Conservation (phyloP, 805 yeast genomes). For the Komagataella kurtzmanii region DNA sequence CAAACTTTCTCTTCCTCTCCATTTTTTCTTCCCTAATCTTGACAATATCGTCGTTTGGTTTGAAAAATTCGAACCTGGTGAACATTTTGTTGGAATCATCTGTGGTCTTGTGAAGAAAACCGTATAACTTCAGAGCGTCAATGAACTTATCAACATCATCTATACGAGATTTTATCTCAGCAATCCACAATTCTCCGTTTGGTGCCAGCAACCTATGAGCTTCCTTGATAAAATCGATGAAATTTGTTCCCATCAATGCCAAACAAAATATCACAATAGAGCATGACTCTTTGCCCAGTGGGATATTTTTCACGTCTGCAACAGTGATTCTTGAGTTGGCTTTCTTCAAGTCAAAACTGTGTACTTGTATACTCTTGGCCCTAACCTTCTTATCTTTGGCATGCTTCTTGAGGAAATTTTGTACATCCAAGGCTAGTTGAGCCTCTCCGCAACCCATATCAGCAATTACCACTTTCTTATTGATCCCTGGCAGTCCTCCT, state of each 20-base stretch:
- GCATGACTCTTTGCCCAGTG: slow-evolving; percentile 66
- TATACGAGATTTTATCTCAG: slow-evolving; percentile 91
- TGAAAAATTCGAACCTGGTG: slow-evolving; percentile 86
- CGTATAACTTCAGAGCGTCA: slow-evolving; percentile 58
- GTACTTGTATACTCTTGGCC: slow-evolving; percentile 40
- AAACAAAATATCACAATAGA: slow-evolving; percentile 86
- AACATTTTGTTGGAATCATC: slow-evolving; percentile 89
- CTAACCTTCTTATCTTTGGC: slow-evolving; percentile 16
- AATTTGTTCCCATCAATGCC: slow-evolving; percentile 95
- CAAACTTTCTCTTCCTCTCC: slow-evolving; percentile 50
- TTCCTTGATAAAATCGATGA: slow-evolving; percentile 81
- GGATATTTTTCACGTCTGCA: slow-evolving; percentile 91
- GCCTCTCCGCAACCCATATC: slow-evolving; percentile 99
- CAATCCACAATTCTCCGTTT: slow-evolving; percentile 92
- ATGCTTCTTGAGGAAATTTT: slow-evolving; percentile 20
- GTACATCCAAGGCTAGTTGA: slow-evolving; percentile 58
- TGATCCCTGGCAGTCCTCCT: slow-evolving; percentile 81
- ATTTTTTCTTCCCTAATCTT: slow-evolving; percentile 48
- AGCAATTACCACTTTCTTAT: slow-evolving; percentile 61
- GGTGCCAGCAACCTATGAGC: slow-evolving; percentile 82
- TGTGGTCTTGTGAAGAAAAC: slow-evolving; percentile 80
- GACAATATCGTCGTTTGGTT: slow-evolving; percentile 61
- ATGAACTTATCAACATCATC: slow-evolving; percentile 68
- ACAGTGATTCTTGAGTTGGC: slow-evolving; percentile 87
- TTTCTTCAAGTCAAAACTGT: slow-evolving; percentile 83